Percentiles rank a stretch among this genome's conserved stretches.
Conservation (phyloP, 768 basidiomycete species). For the Imleria badia region DNA sequence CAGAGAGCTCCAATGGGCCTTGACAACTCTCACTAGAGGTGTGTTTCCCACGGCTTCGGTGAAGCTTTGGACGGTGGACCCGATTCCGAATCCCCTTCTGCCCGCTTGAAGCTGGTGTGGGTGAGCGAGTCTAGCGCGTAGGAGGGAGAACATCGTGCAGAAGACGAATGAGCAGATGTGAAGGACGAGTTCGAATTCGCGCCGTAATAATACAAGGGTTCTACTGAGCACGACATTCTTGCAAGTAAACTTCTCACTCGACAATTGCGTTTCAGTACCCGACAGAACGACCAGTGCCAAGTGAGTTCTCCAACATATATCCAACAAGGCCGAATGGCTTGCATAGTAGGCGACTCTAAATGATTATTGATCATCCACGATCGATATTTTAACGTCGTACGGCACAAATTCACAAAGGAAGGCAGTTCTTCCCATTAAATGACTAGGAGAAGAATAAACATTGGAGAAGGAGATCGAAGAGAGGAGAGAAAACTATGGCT, state of each 20-base stretch:
- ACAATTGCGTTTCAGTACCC: too few relatives aligned
- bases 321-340: background rate
- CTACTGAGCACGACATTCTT: slow-evolving; percentile 28
- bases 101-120: background rate
- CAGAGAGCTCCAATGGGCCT: background rate
- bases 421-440: slow-evolving; percentile 25
- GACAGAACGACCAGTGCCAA: too few relatives aligned
- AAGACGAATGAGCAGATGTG: background rate
- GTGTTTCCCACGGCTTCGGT: slow-evolving; percentile 90
- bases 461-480: slow-evolving; percentile 3
- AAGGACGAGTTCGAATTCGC: background rate
- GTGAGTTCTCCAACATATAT: too few relatives aligned
- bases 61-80: slow-evolving; percentile 70
- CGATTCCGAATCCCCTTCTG: slow-evolving; percentile 38
- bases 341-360: slow-evolving; percentile 7
- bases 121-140: slow-evolving; percentile 28
- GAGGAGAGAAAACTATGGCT: slow-evolving; percentile 12
- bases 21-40: slow-evolving; percentile 62
- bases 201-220: too few relatives aligned
- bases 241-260: background rate
- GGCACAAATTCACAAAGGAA: slow-evolving; percentile 25
- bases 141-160: slow-evolving; percentile 30
- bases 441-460: slow-evolving; percentile 19
- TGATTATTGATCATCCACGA: slow-evolving; percentile 16
- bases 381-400: slow-evolving; percentile 12